Evolutionary conservation across 176 grass and related monocot species (phyloP).

Genomic region (Hyparrhenia diplandra): DNA sequence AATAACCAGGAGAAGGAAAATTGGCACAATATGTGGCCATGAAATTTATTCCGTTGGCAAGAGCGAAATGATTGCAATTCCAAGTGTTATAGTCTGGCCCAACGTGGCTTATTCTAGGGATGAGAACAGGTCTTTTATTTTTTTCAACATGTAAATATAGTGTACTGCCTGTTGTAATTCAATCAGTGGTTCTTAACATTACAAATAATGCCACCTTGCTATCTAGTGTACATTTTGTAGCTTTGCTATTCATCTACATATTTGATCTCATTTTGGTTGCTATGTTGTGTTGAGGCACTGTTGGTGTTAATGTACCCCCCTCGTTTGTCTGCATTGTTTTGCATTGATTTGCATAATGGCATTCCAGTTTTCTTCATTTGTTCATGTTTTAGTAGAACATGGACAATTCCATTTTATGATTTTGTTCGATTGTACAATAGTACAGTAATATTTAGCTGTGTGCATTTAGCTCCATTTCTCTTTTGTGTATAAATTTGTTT

Average conservation of each 20-base stretch:
- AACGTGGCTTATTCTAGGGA: slow-evolving; percentile 97
- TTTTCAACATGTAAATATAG: slow-evolving; percentile 67
- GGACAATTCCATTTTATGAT: slow-evolving; percentile 2
- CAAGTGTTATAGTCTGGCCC: slow-evolving; percentile 72
- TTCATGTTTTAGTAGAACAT: slow-evolving; percentile 7
- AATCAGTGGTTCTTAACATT: slow-evolving; percentile 40
- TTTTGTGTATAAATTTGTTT: slow-evolving; percentile 15
- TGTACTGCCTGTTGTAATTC: slow-evolving; percentile 62
- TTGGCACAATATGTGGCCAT: slow-evolving; percentile 85
- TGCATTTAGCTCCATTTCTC: slow-evolving; percentile 1
- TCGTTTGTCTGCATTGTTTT: not conserved
- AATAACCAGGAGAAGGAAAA: slow-evolving; percentile 91
- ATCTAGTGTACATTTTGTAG: slow-evolving; percentile 23
- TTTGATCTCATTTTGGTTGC: slow-evolving; percentile 9
- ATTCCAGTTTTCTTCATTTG: slow-evolving; percentile 14
- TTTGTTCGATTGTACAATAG: not conserved
- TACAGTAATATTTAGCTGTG: slow-evolving; percentile 13
- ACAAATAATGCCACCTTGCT: slow-evolving; percentile 18
- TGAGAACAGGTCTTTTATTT: slow-evolving; percentile 99
- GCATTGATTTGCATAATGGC: slow-evolving; percentile 2
- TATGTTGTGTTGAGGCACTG: slow-evolving; percentile 25
- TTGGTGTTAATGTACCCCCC: not conserved
- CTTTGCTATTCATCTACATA: slow-evolving; percentile 22
- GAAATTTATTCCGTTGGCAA: slow-evolving; percentile 75
- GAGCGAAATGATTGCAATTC: slow-evolving; percentile 76